These are phyloP conservation scores for Lagenaria siceraria DNA, from an alignment of 306 rosid species.

Conservation along the genomic window DNA sequence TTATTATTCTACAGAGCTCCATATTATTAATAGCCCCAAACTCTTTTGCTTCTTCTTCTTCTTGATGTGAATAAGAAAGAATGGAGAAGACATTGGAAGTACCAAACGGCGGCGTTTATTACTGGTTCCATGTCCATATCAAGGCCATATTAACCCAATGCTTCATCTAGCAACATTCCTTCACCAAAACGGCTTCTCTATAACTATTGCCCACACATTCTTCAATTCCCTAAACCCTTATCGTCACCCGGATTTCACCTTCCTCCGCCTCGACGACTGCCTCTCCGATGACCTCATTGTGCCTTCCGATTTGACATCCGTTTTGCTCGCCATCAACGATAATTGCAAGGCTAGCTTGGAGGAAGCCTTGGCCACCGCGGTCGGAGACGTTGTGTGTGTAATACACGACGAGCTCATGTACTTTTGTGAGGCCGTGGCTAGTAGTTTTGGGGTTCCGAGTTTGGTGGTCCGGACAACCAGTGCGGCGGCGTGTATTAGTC, in stretches of 20 bases:
- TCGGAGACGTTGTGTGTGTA: constrained; percentile 22
- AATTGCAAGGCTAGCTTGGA: constrained; percentile 11
- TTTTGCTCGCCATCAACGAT: not conserved
- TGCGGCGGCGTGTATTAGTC: not conserved
- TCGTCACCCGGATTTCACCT: constrained; percentile 10
- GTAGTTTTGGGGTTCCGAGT: not conserved
- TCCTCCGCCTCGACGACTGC: not conserved
- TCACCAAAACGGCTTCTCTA: constrained; percentile 14
- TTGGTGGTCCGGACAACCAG: not conserved
- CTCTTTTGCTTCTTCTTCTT: not conserved
- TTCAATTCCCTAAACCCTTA: constrained; percentile 15
- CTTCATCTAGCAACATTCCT: constrained; percentile 15
- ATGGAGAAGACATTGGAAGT: not conserved
- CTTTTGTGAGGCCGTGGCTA: constrained; percentile 27
- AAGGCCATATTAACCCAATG: constrained; percentile 25
- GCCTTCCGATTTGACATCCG: not conserved
- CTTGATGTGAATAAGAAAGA: not conserved
- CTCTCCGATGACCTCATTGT: not conserved
- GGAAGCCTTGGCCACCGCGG: not conserved
- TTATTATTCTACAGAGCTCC: no score
- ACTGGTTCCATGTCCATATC: constrained; percentile 13
- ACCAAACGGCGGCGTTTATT: not conserved
- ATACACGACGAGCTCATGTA: constrained; percentile 25
- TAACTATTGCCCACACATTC: constrained; percentile 14
- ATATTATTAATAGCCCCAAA: no score